Conservation (phyloP, 2,329 filamentous ascomycete species). For the Venturia effusa region DNA sequence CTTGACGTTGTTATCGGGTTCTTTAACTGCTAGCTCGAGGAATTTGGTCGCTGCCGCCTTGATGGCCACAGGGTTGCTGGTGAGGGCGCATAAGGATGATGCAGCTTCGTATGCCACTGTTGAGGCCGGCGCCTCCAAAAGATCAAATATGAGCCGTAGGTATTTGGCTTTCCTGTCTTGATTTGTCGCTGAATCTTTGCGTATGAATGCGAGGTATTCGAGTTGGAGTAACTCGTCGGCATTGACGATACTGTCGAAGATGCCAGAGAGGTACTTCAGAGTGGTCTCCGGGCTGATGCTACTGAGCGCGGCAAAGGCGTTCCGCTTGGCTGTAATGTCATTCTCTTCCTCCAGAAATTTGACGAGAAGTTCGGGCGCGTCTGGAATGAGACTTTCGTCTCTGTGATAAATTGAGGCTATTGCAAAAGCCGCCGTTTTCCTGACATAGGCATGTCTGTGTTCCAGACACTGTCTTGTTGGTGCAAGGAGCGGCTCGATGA, state of each 20-base stretch:
- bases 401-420: conserved; percentile 87
- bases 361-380: conserved; percentile 84
- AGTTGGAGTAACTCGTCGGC: conserved; percentile 89
- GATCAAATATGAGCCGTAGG: conserved; percentile 87
- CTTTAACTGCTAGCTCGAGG: conserved; percentile 93
- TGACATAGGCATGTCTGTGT: conserved; percentile 92
- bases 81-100: conserved; percentile 85
- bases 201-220: conserved; percentile 91
- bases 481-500: conserved; percentile 90
- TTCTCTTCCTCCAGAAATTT: conserved; percentile 84
- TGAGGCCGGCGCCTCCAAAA: conserved; percentile 83
- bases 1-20: conserved; percentile 98
- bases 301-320: conserved; percentile 85
- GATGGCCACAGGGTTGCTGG: conserved; percentile 92
- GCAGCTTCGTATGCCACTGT: conserved; percentile 97
- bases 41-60: conserved; percentile 95
- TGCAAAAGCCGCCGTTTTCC: conserved; percentile 95
- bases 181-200: conserved; percentile 93
- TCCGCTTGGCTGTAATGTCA: conserved; percentile 93
- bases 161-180: conserved; percentile 92
- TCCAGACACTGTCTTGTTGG: conserved; percentile 87
- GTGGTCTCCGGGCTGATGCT: conserved; percentile 92
- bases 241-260: conserved; percentile 89
- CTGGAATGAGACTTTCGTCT: conserved; percentile 83
- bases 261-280: conserved; percentile 72